These are phyloP conservation scores for Bocquillonia castaneifolia DNA, from an alignment of 441 rosid species.

Conservation along the genomic window DNA sequence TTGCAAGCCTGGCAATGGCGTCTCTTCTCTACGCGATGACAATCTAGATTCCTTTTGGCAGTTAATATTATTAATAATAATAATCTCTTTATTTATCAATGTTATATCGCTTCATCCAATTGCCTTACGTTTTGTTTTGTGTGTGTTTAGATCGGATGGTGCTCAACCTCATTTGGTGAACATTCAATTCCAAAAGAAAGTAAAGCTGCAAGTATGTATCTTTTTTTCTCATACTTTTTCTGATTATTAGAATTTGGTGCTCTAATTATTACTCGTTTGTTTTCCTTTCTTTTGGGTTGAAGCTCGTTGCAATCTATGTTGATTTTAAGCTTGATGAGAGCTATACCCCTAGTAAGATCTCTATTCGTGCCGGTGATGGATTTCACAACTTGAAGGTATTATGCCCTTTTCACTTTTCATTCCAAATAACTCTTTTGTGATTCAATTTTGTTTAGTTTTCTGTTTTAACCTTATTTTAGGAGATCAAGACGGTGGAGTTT, in stretches of 20 bases:
- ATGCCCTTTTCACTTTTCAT: not conserved
- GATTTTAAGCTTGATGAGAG: conserved; percentile 96
- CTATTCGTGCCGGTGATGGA: conserved; percentile 89
- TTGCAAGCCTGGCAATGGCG: conserved; percentile 87
- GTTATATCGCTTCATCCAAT: not conserved
- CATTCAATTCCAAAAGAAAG: conserved; percentile 90
- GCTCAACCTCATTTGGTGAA: conserved; percentile 89
- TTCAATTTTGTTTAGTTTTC: conserved; percentile 9
- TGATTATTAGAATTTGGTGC: not conserved
- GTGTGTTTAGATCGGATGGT: conserved; percentile 71
- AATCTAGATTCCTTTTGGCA: conserved; percentile 89
- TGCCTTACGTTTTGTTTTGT: not conserved
- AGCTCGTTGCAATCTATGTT: conserved; percentile 76
- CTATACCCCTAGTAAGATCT: conserved; percentile 81
- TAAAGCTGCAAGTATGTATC: conserved; percentile 63
- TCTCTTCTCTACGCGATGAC: conserved; percentile 79
- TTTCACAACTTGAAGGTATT: conserved; percentile 85
- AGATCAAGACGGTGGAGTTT: conserved; percentile 77
- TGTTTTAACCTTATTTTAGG: conserved; percentile 38
- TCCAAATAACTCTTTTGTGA: not conserved
- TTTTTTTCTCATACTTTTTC: not conserved
- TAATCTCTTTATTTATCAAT: not conserved
- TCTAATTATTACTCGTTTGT: not conserved
- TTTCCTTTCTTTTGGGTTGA: conserved; percentile 20
- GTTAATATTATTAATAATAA: conserved; percentile 26